Percentiles rank a stretch among this genome's conserved stretches.
Conservation (phyloP, 148 eudicot genomes). For the Heliosperma pusillum region DNA sequence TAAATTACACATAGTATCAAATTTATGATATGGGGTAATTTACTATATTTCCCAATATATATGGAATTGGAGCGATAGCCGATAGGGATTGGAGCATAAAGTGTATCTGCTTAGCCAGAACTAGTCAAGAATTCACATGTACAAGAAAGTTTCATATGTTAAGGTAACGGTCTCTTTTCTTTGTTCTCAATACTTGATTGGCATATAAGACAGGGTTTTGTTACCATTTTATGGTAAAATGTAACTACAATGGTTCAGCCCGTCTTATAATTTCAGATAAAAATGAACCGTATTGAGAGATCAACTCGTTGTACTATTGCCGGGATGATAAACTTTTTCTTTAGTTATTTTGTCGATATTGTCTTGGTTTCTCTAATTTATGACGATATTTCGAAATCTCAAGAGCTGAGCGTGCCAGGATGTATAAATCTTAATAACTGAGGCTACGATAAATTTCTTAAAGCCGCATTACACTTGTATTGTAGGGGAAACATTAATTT, state of each 20-base stretch:
- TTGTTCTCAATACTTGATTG: not conserved
- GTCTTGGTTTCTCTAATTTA: not conserved
- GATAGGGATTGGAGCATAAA: no score
- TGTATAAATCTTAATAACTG: conserved; percentile 63
- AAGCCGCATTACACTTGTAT: conserved; percentile 56
- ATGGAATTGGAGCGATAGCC: no score
- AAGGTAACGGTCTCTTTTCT: not conserved
- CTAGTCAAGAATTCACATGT: not conserved
- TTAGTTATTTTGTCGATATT: not conserved
- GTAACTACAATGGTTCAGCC: no score
- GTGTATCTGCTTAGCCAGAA: not conserved
- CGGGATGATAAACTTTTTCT: not conserved
- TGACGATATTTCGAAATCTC: not conserved
- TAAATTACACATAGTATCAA: no score
- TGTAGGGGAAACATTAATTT: conserved; percentile 40
- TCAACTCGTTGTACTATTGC: not conserved
- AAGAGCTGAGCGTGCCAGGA: conserved; percentile 67
- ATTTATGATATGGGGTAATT: no score
- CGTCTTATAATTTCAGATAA: no score
- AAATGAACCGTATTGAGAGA: no score
- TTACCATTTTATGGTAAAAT: no score
- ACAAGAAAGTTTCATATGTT: not conserved
- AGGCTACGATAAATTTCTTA: conserved; percentile 49
- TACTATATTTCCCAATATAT: no score
- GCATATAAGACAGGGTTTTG: no score